Evolutionary conservation across 345 rosid genomes (phyloP).

Genomic region (Streptanthus diversifolius): DNA sequence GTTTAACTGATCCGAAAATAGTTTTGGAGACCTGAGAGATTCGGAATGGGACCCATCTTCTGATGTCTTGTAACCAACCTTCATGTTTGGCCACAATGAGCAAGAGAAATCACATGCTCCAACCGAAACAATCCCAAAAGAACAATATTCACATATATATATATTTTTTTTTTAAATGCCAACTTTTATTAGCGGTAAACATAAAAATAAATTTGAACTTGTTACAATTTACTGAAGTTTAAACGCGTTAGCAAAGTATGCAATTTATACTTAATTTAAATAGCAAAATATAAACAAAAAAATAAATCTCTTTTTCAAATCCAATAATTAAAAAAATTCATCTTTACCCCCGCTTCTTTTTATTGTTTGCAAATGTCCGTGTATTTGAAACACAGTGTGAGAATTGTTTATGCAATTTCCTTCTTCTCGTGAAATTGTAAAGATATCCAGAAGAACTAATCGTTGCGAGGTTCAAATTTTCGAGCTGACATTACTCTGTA

Average conservation of each 20-base stretch:
- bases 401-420: background rate
- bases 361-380: constrained; percentile 26
- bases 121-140: constrained; percentile 18
- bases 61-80: constrained; percentile 20
- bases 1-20: background rate
- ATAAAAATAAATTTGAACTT: too few species aligned
- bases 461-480: background rate
- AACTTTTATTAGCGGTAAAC: background rate
- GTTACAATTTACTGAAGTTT: background rate
- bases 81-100: constrained; percentile 25
- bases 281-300: too few species aligned
- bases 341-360: background rate
- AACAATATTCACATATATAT: background rate
- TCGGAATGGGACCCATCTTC: constrained; percentile 18
- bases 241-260: too few species aligned
- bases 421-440: constrained; percentile 2
- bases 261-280: too few species aligned
- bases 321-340: background rate
- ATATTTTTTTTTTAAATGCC: background rate
- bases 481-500: background rate
- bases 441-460: background rate
- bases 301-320: background rate
- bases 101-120: constrained; percentile 31
- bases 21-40: constrained; percentile 12
- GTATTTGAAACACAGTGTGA: constrained; percentile 29